Conservation (phyloP, 2,329 filamentous ascomycete genomes). For the Apiospora aurea region DNA sequence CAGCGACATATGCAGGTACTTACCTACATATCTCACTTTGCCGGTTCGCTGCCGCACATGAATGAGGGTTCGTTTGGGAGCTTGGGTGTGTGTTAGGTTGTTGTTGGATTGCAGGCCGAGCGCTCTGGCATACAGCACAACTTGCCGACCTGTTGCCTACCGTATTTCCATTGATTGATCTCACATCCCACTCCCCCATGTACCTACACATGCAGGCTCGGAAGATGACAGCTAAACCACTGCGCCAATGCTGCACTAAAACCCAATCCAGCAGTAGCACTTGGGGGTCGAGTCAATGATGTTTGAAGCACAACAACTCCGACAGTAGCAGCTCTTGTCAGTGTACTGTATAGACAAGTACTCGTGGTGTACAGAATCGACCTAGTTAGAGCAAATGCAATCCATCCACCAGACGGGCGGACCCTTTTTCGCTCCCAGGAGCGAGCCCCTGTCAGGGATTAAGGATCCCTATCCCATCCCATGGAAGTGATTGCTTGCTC, state of each 20-base stretch:
- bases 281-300: slow-evolving; percentile 14
- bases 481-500: slow-evolving; percentile 23
- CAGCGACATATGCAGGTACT: slow-evolving; percentile 14
- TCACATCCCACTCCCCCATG: too few species aligned
- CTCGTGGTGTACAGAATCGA: slow-evolving; percentile 13
- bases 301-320: slow-evolving; percentile 10
- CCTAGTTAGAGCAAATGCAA: slow-evolving; percentile 11
- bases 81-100: not conserved
- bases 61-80: not conserved
- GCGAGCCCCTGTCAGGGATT: slow-evolving; percentile 21
- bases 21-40: not conserved
- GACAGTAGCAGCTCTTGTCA: slow-evolving; percentile 15
- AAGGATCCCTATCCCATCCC: slow-evolving; percentile 17
- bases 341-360: slow-evolving; percentile 20
- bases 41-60: slow-evolving; percentile 2
- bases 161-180: too few species aligned
- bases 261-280: not conserved
- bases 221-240: slow-evolving; percentile 10
- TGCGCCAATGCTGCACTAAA: not conserved
- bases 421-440: slow-evolving; percentile 22
- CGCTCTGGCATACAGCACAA: not conserved
- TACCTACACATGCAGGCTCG: not conserved
- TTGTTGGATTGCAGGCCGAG: not conserved
- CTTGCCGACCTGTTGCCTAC: too few species aligned
- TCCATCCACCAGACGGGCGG: slow-evolving; percentile 17